phyloP scores from a whole-genome alignment of 495 filamentous ascomycete species.

The Sphaerosporella brunnea region DNA sequence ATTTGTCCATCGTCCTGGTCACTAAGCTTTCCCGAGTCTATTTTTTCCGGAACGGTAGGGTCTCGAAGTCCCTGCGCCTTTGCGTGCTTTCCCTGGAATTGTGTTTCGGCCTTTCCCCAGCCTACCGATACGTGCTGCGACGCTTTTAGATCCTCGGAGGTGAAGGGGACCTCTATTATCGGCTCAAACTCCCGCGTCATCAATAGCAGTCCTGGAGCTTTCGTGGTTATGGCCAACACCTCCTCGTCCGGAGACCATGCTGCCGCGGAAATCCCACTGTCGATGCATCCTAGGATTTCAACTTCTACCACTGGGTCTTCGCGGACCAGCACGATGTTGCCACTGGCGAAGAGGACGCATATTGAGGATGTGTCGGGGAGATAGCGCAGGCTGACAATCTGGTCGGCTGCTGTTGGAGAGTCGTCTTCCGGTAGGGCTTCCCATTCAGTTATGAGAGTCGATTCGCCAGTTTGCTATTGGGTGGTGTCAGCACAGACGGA shows the following conservation, averaged over 20 bases:
- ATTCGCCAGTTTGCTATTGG: constrained; percentile 28
- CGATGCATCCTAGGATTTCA: constrained; percentile 84
- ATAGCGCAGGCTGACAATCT: constrained; percentile 45
- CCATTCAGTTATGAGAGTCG: constrained; percentile 58
- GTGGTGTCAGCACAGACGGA: constrained; percentile 22
- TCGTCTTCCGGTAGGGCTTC: constrained; percentile 32
- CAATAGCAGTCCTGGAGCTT: constrained; percentile 61
- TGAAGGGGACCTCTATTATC: constrained; percentile 52
- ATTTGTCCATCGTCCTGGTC: constrained; percentile 47
- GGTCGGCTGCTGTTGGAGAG: constrained; percentile 31
- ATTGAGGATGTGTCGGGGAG: constrained; percentile 60
- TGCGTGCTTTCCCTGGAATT: constrained; percentile 86
- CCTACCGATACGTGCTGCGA: constrained; percentile 95
- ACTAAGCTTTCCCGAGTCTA: constrained; percentile 68
- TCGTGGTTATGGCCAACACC: constrained; percentile 63
- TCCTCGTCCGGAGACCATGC: constrained; percentile 94
- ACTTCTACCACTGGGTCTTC: constrained; percentile 68
- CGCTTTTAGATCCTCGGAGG: constrained; percentile 56
- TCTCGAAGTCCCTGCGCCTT: constrained; percentile 56
- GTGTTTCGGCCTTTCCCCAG: constrained; percentile 95
- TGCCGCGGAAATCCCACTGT: constrained; percentile 75
- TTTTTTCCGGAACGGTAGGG: constrained; percentile 83
- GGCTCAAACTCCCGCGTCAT: constrained; percentile 88
- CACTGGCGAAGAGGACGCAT: constrained; percentile 71
- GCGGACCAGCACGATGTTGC: constrained; percentile 71